Evolutionary conservation across 2,329 filamentous ascomycete genomes (phyloP).

Genomic region (Pseudogymnoascus sp.): DNA sequence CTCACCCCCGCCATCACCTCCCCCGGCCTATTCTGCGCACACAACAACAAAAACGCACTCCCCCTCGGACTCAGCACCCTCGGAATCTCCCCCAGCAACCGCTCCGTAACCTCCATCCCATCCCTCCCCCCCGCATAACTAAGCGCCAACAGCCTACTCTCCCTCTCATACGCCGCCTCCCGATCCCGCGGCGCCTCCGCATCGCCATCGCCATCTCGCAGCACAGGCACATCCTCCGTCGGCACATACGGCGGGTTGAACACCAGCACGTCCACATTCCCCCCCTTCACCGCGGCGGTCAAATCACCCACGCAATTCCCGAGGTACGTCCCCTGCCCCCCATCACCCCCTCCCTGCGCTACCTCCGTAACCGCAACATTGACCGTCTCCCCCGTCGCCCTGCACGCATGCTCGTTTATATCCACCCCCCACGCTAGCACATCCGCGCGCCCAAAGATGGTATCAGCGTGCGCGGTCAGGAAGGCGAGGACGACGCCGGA

Average conservation of each 20-base stretch:
- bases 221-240: conserved; percentile 61
- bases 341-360: conserved; percentile 21
- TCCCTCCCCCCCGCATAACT: conserved; percentile 83
- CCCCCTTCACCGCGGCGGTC: conserved; percentile 46
- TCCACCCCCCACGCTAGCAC: conserved; percentile 72
- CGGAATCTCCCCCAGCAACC: conserved; percentile 64
- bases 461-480: conserved; percentile 61
- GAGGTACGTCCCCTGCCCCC: conserved; percentile 45
- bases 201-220: conserved; percentile 26
- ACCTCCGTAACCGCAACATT: conserved; percentile 38
- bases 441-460: conserved; percentile 63
- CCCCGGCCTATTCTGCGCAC: conserved; percentile 80
- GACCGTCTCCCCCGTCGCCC: conserved; percentile 64
- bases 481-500: conserved; percentile 94
- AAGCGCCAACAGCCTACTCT: conserved; percentile 74
- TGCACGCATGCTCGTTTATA: conserved; percentile 76
- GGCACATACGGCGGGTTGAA: conserved; percentile 99
- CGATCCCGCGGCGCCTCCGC: conserved; percentile 21
- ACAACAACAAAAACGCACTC: conserved; percentile 82
- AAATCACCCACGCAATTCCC: conserved; percentile 66
- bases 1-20: conserved; percentile 57
- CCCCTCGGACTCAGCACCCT: conserved; percentile 56
- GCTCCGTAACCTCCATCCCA: conserved; percentile 89
- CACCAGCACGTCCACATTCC: conserved; percentile 69
- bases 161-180: conserved; percentile 56